These are phyloP conservation scores for Annulohypoxylon nitens DNA, from an alignment of 495 filamentous ascomycete genomes.

Conservation along the genomic window DNA sequence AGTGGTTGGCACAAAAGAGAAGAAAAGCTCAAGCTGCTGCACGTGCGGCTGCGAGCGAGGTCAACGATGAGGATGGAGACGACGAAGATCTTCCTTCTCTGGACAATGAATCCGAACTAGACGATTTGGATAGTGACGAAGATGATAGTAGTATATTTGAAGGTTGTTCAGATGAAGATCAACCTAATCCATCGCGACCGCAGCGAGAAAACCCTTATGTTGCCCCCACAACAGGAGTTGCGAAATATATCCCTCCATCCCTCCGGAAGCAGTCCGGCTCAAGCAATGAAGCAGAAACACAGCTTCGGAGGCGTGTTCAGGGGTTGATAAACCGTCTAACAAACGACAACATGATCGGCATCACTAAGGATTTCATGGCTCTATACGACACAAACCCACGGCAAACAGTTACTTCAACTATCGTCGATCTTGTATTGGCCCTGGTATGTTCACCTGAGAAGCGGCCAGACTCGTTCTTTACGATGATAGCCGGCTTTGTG, in stretches of 20 bases:
- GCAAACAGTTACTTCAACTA: slow-evolving; percentile 82
- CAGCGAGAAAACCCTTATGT: slow-evolving; percentile 67
- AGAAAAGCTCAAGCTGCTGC: slow-evolving; percentile 57
- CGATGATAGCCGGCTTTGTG: slow-evolving; percentile 91
- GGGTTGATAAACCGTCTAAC: slow-evolving; percentile 93
- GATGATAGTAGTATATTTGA: slow-evolving; percentile 54
- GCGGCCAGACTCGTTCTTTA: slow-evolving; percentile 87
- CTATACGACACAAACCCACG: slow-evolving; percentile 85
- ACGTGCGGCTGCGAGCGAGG: not conserved
- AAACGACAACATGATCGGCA: slow-evolving; percentile 85
- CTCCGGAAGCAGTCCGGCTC: slow-evolving; percentile 72
- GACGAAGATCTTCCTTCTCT: slow-evolving; percentile 33
- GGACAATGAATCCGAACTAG: slow-evolving; percentile 38
- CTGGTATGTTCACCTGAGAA: slow-evolving; percentile 80
- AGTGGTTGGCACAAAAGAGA: slow-evolving; percentile 63
- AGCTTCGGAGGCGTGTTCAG: slow-evolving; percentile 82
- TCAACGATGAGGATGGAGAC: slow-evolving; percentile 42
- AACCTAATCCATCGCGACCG: slow-evolving; percentile 33
- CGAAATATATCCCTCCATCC: slow-evolving; percentile 90
- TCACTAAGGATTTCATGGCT: slow-evolving; percentile 82
- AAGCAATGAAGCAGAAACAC: slow-evolving; percentile 74
- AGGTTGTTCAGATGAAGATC: slow-evolving; percentile 47
- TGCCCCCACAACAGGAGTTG: slow-evolving; percentile 57
- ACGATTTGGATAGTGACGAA: slow-evolving; percentile 47
- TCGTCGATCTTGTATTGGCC: slow-evolving; percentile 79